Conservation (phyloP, 1,139 yeast genomes). For the Taiozyma onychis region DNA sequence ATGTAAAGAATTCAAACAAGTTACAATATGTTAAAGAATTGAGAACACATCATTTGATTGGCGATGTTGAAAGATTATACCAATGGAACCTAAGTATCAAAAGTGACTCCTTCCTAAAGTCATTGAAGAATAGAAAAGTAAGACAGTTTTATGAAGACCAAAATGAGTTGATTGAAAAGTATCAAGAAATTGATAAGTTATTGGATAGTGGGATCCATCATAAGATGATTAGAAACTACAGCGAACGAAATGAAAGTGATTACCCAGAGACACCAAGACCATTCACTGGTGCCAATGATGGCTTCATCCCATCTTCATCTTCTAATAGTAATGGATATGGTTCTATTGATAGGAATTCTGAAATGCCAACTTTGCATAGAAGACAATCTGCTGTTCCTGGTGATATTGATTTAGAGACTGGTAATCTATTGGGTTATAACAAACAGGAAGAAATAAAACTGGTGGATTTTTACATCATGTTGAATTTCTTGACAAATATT, state of each 20-base stretch:
- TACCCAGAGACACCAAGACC: neutral
- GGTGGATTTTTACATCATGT: conserved; percentile 55
- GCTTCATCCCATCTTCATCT: neutral
- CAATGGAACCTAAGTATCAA: conserved; percentile 14
- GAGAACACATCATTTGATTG: conserved; percentile 20
- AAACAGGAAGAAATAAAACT: conserved; percentile 37
- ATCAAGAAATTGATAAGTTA: conserved; percentile 55
- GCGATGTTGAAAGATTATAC: conserved; percentile 10
- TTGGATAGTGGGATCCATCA: conserved; percentile 70
- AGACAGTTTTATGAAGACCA: conserved; percentile 42
- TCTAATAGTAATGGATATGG: neutral
- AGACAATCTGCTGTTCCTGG: conserved; percentile 47
- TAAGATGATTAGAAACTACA: conserved; percentile 56
- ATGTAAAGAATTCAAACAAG: conserved; percentile 13
- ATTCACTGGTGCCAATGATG: neutral
- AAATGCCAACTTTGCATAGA: conserved; percentile 19
- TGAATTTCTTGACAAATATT: conserved; percentile 59
- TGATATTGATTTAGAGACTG: conserved; percentile 50
- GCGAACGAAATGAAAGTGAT: conserved; percentile 23
- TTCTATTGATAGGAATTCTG: neutral
- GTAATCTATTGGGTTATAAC: conserved; percentile 44
- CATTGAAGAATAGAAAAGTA: conserved; percentile 17
- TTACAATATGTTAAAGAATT: conserved; percentile 12
- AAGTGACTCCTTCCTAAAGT: conserved; percentile 6
- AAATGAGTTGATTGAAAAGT: conserved; percentile 53